Evolutionary conservation across 768 basidiomycete genomes (phyloP).

Genomic region (Serendipita sp.): DNA sequence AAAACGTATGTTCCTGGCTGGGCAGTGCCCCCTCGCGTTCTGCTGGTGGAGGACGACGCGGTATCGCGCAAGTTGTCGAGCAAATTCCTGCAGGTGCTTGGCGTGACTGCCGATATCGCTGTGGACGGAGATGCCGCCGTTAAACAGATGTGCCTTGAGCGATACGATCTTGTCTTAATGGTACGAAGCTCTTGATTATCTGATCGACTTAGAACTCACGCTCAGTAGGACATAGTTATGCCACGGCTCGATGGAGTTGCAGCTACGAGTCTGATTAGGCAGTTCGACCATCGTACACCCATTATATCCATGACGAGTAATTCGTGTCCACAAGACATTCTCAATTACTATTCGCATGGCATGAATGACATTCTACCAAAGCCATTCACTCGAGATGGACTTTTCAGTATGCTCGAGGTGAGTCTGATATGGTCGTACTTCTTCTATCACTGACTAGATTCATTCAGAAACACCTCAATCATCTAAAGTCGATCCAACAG

Average conservation of each 20-base stretch:
- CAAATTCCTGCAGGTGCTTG: constrained; percentile 92
- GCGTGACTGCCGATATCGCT: constrained; percentile 86
- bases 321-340: constrained; percentile 81
- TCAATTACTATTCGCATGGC: constrained; percentile 78
- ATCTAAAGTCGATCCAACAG: constrained; percentile 74
- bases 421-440: constrained; percentile 12
- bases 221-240: constrained; percentile 80
- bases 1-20: constrained; percentile 78
- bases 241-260: constrained; percentile 70
- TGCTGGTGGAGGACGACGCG: constrained; percentile 91
- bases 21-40: constrained; percentile 79
- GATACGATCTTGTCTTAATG: constrained; percentile 94
- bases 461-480: constrained; percentile 68
- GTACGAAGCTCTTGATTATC: constrained; percentile 27
- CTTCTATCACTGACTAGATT: neutral
- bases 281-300: constrained; percentile 89
- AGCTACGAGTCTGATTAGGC: constrained; percentile 83
- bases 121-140: constrained; percentile 88
- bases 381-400: constrained; percentile 88
- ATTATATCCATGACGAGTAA: constrained; percentile 98
- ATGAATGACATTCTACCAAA: constrained; percentile 98
- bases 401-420: constrained; percentile 86
- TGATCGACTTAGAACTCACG: neutral
- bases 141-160: constrained; percentile 89
- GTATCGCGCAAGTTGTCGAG: constrained; percentile 76